Conservation (phyloP, 768 basidiomycete genomes). For the Hericium coralloides region DNA sequence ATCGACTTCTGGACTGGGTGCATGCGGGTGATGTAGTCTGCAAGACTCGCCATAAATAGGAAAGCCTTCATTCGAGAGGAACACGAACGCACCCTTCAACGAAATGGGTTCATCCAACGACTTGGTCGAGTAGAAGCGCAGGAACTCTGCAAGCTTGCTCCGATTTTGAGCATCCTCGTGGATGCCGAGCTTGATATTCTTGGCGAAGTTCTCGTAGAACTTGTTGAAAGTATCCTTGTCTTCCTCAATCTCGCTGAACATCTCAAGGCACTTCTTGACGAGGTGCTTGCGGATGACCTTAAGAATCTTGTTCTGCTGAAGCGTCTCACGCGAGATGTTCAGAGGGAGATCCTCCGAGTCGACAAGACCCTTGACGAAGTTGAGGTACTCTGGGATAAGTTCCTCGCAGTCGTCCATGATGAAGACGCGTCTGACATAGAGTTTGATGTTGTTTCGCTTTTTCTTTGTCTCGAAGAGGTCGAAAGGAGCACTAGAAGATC, state of each 20-base stretch:
- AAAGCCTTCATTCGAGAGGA: not conserved
- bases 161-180: conserved; percentile 99
- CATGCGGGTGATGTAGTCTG: conserved; percentile 99
- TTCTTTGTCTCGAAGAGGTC: conserved; percentile 99
- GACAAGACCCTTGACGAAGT: conserved; percentile 99
- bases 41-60: not conserved
- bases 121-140: conserved; percentile 98
- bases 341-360: conserved; percentile 99
- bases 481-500: conserved; percentile 72
- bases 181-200: conserved; percentile 99
- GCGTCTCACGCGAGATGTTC: conserved; percentile 99
- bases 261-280: conserved; percentile 94
- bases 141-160: conserved; percentile 97
- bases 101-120: conserved; percentile 83
- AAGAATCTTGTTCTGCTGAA: conserved; percentile 99
- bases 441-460: conserved; percentile 99
- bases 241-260: conserved; percentile 94
- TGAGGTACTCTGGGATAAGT: conserved; percentile 98
- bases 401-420: conserved; percentile 99
- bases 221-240: conserved; percentile 98
- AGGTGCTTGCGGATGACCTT: conserved; percentile 99
- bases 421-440: conserved; percentile 99
- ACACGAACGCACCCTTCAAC: conserved; percentile 65
- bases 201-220: conserved; percentile 98
- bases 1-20: conserved; percentile 97